Evolutionary conservation across 352 stramenopile genomes (phyloP).

Genomic region (Pythium aristosporum): DNA sequence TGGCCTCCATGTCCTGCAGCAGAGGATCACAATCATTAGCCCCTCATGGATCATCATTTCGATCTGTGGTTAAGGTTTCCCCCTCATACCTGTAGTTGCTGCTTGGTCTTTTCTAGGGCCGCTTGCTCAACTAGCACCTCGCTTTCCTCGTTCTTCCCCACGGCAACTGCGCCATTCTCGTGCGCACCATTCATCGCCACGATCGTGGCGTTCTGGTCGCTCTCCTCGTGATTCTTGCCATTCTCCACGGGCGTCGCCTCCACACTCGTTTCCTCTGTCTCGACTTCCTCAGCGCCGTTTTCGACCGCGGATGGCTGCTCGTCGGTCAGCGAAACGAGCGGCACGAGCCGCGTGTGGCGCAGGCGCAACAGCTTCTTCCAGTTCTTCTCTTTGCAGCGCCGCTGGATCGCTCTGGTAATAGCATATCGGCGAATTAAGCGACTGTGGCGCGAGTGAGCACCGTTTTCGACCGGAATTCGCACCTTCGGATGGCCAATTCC

Average conservation of each 20-base stretch:
- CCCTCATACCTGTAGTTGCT: conserved; percentile 21
- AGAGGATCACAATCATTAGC: background rate
- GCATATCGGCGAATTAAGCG: background rate
- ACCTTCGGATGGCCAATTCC: conserved; percentile 57
- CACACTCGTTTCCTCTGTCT: background rate
- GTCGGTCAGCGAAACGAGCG: conserved; percentile 9
- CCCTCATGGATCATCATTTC: background rate
- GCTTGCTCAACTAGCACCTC: conserved; percentile 4
- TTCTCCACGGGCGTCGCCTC: background rate
- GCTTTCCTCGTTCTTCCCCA: background rate
- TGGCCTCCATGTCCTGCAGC: conserved; percentile 42
- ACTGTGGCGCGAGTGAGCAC: background rate
- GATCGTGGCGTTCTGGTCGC: background rate
- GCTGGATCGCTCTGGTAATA: conserved; percentile 46
- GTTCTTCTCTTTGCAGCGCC: conserved; percentile 76
- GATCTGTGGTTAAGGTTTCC: background rate
- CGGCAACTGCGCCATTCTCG: conserved; percentile 2
- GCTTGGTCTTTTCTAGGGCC: conserved; percentile 19
- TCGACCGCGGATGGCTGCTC: background rate
- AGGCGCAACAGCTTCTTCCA: conserved; percentile 75
- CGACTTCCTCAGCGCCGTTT: background rate
- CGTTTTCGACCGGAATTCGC: conserved; percentile 6
- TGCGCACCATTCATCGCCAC: background rate
- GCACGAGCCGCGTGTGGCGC: conserved; percentile 34
- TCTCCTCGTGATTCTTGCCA: background rate